phyloP scores from a whole-genome alignment of 768 basidiomycete species.

The Pleurotus giganteus region DNA sequence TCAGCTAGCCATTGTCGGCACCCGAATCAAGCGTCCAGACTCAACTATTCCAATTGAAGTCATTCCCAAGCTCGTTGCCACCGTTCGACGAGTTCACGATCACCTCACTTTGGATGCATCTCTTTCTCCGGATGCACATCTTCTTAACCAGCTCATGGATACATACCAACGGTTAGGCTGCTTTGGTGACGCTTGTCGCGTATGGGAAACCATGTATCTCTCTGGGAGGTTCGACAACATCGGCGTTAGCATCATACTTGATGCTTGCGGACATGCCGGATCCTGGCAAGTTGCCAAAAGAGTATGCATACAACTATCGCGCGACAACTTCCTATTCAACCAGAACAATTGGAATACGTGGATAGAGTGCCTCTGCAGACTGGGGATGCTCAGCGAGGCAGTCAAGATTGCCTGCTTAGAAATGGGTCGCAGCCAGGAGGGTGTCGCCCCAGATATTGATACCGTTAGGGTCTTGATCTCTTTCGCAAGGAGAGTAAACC shows the following conservation, averaged over 20 bases:
- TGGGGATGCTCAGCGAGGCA: slow-evolving; percentile 66
- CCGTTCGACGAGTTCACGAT: slow-evolving; percentile 69
- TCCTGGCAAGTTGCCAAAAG: slow-evolving; percentile 49
- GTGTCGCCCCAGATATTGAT: slow-evolving; percentile 45
- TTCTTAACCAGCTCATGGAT: slow-evolving; percentile 88
- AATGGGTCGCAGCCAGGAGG: slow-evolving; percentile 50
- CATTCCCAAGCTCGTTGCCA: slow-evolving; percentile 35
- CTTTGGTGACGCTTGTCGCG: slow-evolving; percentile 65
- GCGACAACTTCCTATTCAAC: slow-evolving; percentile 52
- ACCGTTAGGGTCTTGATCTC: slow-evolving; percentile 53
- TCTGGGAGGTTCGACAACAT: slow-evolving; percentile 55
- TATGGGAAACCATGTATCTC: slow-evolving; percentile 77
- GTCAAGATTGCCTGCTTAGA: slow-evolving; percentile 58
- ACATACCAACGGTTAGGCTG: slow-evolving; percentile 80
- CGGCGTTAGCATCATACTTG: slow-evolving; percentile 81
- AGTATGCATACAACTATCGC: slow-evolving; percentile 52
- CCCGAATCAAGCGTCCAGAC: slow-evolving; percentile 22
- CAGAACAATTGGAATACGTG: slow-evolving; percentile 76
- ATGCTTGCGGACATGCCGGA: slow-evolving; percentile 71
- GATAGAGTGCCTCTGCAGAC: slow-evolving; percentile 83
- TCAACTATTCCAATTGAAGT: slow-evolving; percentile 17
- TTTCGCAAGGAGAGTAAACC: slow-evolving; percentile 44
- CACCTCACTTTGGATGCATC: slow-evolving; percentile 75
- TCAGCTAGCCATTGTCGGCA: slow-evolving; percentile 48
- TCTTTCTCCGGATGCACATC: slow-evolving; percentile 63